phyloP scores from a whole-genome alignment of 371 early-diverging fungal genomes.

The Catenaria anguillulae region DNA sequence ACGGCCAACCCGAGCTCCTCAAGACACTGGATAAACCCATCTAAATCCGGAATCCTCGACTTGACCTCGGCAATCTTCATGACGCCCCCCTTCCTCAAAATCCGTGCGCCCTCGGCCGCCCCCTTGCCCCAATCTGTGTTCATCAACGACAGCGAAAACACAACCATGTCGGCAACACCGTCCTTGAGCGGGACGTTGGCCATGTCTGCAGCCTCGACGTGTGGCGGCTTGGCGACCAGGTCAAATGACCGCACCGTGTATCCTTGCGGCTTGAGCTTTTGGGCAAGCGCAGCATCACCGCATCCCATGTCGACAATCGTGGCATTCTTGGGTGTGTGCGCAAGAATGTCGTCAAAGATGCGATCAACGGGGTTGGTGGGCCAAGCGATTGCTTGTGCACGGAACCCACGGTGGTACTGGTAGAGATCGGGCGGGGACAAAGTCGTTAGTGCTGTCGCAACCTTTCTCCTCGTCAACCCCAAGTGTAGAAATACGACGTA shows the following conservation, averaged over 20 bases:
- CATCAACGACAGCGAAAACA: slow-evolving; percentile 96
- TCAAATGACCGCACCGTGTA: slow-evolving; percentile 86
- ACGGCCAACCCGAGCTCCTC: slow-evolving; percentile 58
- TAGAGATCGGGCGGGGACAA: not conserved
- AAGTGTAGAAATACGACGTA: slow-evolving; percentile 14
- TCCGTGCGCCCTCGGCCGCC: slow-evolving; percentile 32
- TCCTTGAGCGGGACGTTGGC: slow-evolving; percentile 65
- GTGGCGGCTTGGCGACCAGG: slow-evolving; percentile 64
- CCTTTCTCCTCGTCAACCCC: not conserved
- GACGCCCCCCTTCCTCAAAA: slow-evolving; percentile 77
- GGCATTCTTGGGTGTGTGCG: slow-evolving; percentile 26
- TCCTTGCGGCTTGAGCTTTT: slow-evolving; percentile 38
- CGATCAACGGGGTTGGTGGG: slow-evolving; percentile 91
- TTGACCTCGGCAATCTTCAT: slow-evolving; percentile 88
- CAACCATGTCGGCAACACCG: slow-evolving; percentile 64
- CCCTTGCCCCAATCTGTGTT: slow-evolving; percentile 56
- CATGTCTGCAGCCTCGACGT: slow-evolving; percentile 88
- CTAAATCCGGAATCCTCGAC: slow-evolving; percentile 66
- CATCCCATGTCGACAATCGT: slow-evolving; percentile 95
- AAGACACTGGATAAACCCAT: slow-evolving; percentile 55
- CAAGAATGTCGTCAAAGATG: slow-evolving; percentile 53
- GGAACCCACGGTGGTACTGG: slow-evolving; percentile 92
- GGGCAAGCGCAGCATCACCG: slow-evolving; percentile 87
- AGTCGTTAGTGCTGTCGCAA: too few species aligned
- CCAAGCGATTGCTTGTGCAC: slow-evolving; percentile 87